Percentiles rank a stretch among this genome's conserved stretches.
Conservation (phyloP, 257 asterid genomes). For the Nicotiana knightiana region DNA sequence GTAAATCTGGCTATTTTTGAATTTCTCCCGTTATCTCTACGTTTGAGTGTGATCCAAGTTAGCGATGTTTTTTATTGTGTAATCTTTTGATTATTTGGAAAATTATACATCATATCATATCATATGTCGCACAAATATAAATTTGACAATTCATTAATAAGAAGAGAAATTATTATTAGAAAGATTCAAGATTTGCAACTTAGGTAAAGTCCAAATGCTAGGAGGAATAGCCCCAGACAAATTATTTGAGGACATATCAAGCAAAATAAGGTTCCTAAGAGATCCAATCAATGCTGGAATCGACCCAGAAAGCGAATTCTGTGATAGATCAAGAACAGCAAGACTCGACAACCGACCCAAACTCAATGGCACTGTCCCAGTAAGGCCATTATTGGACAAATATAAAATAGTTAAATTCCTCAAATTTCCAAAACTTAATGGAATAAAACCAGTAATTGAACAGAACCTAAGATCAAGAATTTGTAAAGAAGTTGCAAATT, state of each 20-base stretch:
- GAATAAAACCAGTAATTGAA: slow-evolving; percentile 52
- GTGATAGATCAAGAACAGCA: slow-evolving; percentile 61
- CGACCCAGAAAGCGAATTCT: slow-evolving; percentile 48
- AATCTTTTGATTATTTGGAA: too few species aligned
- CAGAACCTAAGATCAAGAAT: slow-evolving; percentile 88
- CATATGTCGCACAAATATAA: too few species aligned
- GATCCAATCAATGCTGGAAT: slow-evolving; percentile 34
- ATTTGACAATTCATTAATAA: too few species aligned
- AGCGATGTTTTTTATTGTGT: too few species aligned
- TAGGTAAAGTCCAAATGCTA: slow-evolving; percentile 43
- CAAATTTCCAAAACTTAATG: slow-evolving; percentile 63
- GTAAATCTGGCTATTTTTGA: too few species aligned
- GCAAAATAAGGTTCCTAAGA: slow-evolving; percentile 49
- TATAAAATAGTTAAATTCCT: slow-evolving; percentile 52
- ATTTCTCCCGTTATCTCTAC: too few species aligned
- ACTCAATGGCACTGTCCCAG: slow-evolving; percentile 64
- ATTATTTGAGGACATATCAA: slow-evolving; percentile 58
- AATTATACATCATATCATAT: too few species aligned
- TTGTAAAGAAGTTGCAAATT: slow-evolving; percentile 37
- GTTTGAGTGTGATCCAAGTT: too few species aligned
- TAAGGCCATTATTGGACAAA: slow-evolving; percentile 54
- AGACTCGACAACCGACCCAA: slow-evolving; percentile 51
- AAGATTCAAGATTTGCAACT: slow-evolving; percentile 52
- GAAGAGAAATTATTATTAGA: slow-evolving; percentile 69
- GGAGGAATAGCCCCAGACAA: slow-evolving; percentile 63